Percentiles rank a stretch among this genome's conserved stretches.
Conservation (phyloP, 2,329 filamentous ascomycete species). For the Phoma sp. region DNA sequence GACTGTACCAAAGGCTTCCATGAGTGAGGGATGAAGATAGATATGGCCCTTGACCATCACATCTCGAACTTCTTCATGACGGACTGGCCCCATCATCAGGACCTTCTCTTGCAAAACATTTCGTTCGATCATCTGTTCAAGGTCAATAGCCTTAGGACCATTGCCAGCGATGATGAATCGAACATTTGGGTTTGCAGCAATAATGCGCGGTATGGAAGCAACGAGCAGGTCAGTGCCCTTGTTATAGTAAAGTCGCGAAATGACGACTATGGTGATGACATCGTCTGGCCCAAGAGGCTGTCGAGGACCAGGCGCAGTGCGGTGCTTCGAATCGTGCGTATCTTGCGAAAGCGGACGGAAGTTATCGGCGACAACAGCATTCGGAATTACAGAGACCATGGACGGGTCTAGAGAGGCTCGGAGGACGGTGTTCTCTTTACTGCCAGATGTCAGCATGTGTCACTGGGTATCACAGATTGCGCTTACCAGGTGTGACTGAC, state of each 20-base stretch:
- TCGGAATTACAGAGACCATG: constrained; percentile 98
- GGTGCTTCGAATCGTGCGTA: constrained; percentile 26
- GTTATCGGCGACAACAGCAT: constrained; percentile 95
- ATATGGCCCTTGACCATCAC: constrained; percentile 98
- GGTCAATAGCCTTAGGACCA: constrained; percentile 93
- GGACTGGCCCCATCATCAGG: constrained; percentile 86
- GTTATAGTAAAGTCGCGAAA: constrained; percentile 97
- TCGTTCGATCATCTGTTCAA: constrained; percentile 97
- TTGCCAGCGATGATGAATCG: constrained; percentile 96
- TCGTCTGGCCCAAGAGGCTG: constrained; percentile 80
- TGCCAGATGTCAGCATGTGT: constrained; percentile 47
- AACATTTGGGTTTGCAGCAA: constrained; percentile 87
- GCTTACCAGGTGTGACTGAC: constrained; percentile 93
- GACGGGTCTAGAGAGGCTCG: constrained; percentile 91
- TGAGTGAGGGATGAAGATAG: constrained; percentile 92
- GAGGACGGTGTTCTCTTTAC: constrained; percentile 97
- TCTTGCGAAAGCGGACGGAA: constrained; percentile 73
- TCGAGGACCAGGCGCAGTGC: constrained; percentile 59
- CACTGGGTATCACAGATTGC: no score
- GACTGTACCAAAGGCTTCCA: constrained; percentile 96
- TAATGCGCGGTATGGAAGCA: constrained; percentile 89
- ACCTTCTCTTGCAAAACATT: constrained; percentile 94
- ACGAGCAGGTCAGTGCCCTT: constrained; percentile 98
- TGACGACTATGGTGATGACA: constrained; percentile 93
- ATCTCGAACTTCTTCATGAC: constrained; percentile 94